Conservation (phyloP, 495 filamentous ascomycete genomes). For the Penicillium desertorum region DNA sequence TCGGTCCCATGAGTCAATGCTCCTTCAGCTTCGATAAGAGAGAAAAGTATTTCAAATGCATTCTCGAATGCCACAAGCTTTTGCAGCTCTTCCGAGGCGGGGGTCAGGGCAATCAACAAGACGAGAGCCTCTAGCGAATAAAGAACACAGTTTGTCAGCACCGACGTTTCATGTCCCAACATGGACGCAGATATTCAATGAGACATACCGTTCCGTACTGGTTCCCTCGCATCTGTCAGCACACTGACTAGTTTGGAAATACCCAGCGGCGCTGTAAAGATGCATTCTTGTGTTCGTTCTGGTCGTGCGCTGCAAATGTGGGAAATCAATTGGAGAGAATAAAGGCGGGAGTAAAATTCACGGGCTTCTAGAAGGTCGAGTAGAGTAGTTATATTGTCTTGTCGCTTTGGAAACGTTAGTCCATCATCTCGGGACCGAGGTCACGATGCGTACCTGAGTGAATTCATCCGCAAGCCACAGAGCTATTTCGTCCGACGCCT, state of each 20-base stretch:
- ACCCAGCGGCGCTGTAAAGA: constrained; percentile 82
- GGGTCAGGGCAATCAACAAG: constrained; percentile 67
- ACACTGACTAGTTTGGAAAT: constrained; percentile 81
- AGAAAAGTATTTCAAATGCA: constrained; percentile 83
- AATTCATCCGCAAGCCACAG: constrained; percentile 98
- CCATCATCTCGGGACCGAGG: constrained; percentile 20
- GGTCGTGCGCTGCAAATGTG: constrained; percentile 84
- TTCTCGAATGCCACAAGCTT: constrained; percentile 95
- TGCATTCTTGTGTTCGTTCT: constrained; percentile 93
- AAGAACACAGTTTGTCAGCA: constrained; percentile 17
- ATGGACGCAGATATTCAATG: background rate
- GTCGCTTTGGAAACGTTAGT: constrained; percentile 59
- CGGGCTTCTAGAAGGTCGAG: constrained; percentile 82
- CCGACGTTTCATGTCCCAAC: background rate
- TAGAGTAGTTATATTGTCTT: constrained; percentile 94
- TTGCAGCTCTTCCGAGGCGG: constrained; percentile 76
- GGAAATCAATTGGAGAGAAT: constrained; percentile 85
- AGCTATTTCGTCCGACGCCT: constrained; percentile 95
- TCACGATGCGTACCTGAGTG: constrained; percentile 65
- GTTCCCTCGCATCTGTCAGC: constrained; percentile 83
- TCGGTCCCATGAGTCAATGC: constrained; percentile 82
- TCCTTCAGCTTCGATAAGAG: constrained; percentile 78
- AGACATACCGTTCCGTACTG: constrained; percentile 76
- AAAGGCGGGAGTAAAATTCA: constrained; percentile 93
- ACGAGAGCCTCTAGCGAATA: constrained; percentile 58